Percentiles rank a stretch among this genome's conserved stretches.
Conservation (phyloP, 2,329 filamentous ascomycete species). For the Cercospora berteroae region DNA sequence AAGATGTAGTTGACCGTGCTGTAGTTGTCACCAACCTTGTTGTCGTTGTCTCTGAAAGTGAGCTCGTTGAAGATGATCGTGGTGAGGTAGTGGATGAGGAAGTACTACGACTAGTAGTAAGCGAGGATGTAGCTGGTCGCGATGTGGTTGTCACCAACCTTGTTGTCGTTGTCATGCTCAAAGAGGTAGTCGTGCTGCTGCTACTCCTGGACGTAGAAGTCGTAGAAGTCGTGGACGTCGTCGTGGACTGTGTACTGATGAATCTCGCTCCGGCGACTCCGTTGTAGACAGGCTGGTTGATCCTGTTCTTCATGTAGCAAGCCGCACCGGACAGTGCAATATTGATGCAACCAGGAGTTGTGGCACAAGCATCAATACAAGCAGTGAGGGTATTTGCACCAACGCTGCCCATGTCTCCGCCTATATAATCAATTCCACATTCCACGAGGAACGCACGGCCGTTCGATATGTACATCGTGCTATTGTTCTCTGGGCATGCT, state of each 20-base stretch:
- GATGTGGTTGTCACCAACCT: neutral
- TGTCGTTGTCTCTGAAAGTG: neutral
- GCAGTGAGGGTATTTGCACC: constrained; percentile 27
- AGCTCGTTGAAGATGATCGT: neutral
- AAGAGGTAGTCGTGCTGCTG: neutral
- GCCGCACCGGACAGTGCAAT: constrained; percentile 34
- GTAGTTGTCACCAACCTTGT: neutral
- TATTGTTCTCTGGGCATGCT: constrained; percentile 25
- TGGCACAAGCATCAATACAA: constrained; percentile 36
- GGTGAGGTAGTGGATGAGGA: neutral
- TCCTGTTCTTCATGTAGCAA: constrained; percentile 36
- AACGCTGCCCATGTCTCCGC: constrained; percentile 31
- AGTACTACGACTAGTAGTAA: neutral
- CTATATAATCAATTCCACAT: constrained; percentile 36
- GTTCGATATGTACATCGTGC: constrained; percentile 24
- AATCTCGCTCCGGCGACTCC: constrained; percentile 33
- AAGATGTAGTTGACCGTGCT: neutral
- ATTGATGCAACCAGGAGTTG: constrained; percentile 34
- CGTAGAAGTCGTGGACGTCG: constrained; percentile 1
- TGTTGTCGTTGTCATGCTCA: neutral
- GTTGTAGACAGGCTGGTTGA: constrained; percentile 26
- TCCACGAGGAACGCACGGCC: constrained; percentile 24
- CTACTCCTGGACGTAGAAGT: neutral
- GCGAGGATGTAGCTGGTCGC: neutral
- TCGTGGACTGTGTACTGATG: neutral